phyloP scores from a whole-genome alignment of 768 basidiomycete species.

The Clitopilus passeckerianus region DNA sequence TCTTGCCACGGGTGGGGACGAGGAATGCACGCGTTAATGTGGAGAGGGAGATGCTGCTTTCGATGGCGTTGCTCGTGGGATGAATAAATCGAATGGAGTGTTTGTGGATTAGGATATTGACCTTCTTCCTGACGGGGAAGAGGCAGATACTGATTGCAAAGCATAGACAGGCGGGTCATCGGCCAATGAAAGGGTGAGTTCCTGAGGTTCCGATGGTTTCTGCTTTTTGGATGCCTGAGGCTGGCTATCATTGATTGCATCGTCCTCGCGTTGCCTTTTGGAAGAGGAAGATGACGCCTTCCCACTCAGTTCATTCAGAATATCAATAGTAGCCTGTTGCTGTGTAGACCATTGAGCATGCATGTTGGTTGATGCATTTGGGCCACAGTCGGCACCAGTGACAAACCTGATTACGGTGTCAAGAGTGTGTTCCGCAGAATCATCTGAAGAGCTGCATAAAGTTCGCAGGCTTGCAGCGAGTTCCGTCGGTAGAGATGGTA shows the following conservation, averaged over 20 bases:
- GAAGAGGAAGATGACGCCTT: conserved; percentile 17
- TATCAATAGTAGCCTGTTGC: conserved; percentile 23
- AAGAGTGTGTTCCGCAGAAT: conserved; percentile 23
- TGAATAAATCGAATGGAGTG: conserved; percentile 48
- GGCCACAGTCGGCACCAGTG: conserved; percentile 30
- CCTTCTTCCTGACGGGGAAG: conserved; percentile 76
- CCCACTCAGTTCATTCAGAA: conserved; percentile 23
- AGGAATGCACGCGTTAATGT: conserved; percentile 59
- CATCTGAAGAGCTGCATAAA: conserved; percentile 24
- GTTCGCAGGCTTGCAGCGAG: conserved; percentile 25
- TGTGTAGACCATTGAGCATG: conserved; percentile 32
- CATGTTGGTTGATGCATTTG: conserved; percentile 20
- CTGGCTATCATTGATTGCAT: conserved; percentile 5
- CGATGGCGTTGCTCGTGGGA: conserved; percentile 41
- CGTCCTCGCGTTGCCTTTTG: conserved; percentile 32
- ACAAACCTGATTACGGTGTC: conserved; percentile 41
- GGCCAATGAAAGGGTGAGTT: conserved; percentile 8
- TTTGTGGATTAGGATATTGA: conserved; percentile 56
- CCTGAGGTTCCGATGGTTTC: conserved; percentile 16
- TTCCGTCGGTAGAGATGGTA: conserved; percentile 27
- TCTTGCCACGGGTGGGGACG: conserved; percentile 69
- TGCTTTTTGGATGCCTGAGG: conserved; percentile 28
- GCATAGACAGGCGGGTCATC: conserved; percentile 49
- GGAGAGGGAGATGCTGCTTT: conserved; percentile 46
- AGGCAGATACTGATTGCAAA: conserved; percentile 61